Evolutionary conservation across 2,329 filamentous ascomycete genomes (phyloP), one percentile per base, ranked within the genome.

Genomic region (Pezicula carpinea): DNA sequence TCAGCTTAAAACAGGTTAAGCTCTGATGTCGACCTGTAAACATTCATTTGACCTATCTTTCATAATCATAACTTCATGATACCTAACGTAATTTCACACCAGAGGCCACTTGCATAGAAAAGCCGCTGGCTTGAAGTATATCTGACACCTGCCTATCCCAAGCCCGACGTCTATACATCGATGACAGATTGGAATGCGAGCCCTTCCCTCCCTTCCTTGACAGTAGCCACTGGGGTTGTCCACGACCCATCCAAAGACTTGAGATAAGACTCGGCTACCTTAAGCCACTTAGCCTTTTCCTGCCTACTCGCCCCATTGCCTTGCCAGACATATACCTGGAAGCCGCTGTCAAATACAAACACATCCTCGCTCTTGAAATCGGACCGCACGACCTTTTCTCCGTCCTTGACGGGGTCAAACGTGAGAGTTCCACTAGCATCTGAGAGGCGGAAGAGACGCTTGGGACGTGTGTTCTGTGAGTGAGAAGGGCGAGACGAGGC

Each of bases 271-370:
- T 82, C 75, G n/a, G 77, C 75, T 4, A 81, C 72, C 48, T 69
- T 71, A 39, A 83, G 63, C 83, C 83, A 87, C 60, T 69, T 68
- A 5, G 76, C 72, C 62, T 73, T 82, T 65, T 86, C 83, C 1
- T 63, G 65, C 29, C 65, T 64, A 60, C 81, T 85, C 7, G 82
- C 80, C 1, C 69, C 67, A 2, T 66, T 64, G 1, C 83, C 83
- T 57, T 83, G 74, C 83, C 83, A 86, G 2, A 86, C 79, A 81
- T 82, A 87, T 29, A 86, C 68, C 6, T 66, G 66, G 43, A 62
- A 73, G 6, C 80, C 80, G 53, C 83, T 79, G 50, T 78, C 74
- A 17, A 83, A 69, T 17, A 87, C 60, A 57, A 85, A 86, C 5
- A 86, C 74, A 55, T 85, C 81, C 39, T 73, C 69, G 34, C 71